phyloP scores from a whole-genome alignment of 106 monocot species.

The Acorus calamus region DNA sequence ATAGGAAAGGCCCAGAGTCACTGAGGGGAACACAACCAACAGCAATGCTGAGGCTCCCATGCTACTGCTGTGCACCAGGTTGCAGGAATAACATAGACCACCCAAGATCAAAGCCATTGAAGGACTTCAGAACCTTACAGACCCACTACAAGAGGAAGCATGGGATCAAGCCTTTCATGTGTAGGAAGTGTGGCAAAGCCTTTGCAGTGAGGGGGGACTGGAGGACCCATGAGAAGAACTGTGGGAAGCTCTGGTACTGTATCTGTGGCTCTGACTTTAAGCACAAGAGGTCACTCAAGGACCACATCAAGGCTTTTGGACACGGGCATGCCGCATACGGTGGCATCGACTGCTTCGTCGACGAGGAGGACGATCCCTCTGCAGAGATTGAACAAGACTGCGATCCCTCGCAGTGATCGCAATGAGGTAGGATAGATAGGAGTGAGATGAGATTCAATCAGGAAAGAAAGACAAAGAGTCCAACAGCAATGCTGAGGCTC shows the following conservation, averaged over 20 bases:
- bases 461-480: background rate
- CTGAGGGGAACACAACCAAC: conserved; percentile 44
- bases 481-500: background rate
- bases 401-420: conserved; percentile 6
- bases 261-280: conserved; percentile 42
- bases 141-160: conserved; percentile 56
- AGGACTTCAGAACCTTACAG: conserved; percentile 44
- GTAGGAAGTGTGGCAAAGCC: conserved; percentile 39
- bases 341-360: conserved; percentile 30
- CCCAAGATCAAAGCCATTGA: conserved; percentile 36
- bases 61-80: conserved; percentile 45
- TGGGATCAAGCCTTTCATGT: conserved; percentile 44
- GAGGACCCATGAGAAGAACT: conserved; percentile 55
- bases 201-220: conserved; percentile 46
- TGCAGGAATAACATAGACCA: conserved; percentile 56
- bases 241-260: conserved; percentile 47
- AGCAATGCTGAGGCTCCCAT: conserved; percentile 41
- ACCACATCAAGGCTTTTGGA: conserved; percentile 41
- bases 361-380: conserved; percentile 41
- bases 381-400: conserved; percentile 40
- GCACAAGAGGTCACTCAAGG: conserved; percentile 47
- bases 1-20: conserved; percentile 36
- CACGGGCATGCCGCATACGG: conserved; percentile 25
- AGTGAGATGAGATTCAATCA: background rate
- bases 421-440: too few relatives aligned